Conservation (phyloP, 331 rosid genomes). For the Rhamnella rubrinervis region DNA sequence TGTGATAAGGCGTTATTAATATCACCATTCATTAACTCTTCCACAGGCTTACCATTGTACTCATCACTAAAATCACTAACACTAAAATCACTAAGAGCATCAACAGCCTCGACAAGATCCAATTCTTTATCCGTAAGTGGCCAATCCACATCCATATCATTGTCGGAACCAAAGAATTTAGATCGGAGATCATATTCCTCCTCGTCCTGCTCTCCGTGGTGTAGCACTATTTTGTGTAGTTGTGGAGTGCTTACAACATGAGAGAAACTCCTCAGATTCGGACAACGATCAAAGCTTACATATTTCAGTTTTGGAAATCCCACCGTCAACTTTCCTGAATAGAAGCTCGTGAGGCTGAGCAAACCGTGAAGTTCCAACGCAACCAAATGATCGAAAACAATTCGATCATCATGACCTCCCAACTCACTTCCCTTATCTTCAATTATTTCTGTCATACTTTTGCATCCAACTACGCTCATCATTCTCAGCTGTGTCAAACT, state of each 20-base stretch:
- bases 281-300: background rate
- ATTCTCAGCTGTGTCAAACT: background rate
- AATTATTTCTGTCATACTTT: background rate
- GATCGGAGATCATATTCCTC: too few species aligned
- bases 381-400: background rate
- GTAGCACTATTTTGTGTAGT: background rate
- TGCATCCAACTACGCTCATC: fast-evolving
- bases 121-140: too few species aligned
- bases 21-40: too few species aligned
- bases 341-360: constrained; percentile 8
- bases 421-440: background rate
- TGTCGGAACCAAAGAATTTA: too few species aligned
- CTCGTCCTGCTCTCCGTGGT: too few species aligned
- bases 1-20: too few species aligned
- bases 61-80: too few species aligned
- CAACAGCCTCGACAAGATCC: too few species aligned
- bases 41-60: too few species aligned
- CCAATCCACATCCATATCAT: too few species aligned
- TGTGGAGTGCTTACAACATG: background rate
- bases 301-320: constrained; percentile 8
- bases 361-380: background rate
- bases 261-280: constrained; percentile 1
- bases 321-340: background rate
- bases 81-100: too few species aligned
- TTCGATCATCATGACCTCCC: background rate